Evolutionary conservation across 192 early-diverging fungal genomes (phyloP).

Genomic region (Neocallimastix lanati): DNA sequence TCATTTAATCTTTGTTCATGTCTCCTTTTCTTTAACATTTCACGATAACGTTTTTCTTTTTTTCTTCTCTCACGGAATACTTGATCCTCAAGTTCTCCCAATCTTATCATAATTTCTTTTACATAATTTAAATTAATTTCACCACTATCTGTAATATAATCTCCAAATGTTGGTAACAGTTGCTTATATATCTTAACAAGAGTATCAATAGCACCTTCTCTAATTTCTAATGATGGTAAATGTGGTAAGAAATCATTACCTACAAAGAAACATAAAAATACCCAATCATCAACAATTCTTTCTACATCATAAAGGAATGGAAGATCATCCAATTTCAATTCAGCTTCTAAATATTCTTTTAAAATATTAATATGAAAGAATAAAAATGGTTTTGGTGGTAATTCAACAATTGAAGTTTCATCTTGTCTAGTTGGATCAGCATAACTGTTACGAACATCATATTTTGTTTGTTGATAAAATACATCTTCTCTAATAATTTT

Average conservation of each 20-base stretch:
- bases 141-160: constrained; percentile 28
- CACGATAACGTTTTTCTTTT: constrained; percentile 13
- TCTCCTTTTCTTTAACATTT: constrained; percentile 14
- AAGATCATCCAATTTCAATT: not conserved
- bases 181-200: constrained; percentile 1
- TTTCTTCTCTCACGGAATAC: constrained; percentile 40
- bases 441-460: constrained; percentile 1
- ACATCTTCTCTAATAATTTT: constrained; percentile 4
- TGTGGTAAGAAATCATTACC: constrained; percentile 6
- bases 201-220: constrained; percentile 4
- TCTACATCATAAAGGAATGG: constrained; percentile 1
- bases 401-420: not conserved
- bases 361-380: constrained; percentile 78
- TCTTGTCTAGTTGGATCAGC: not conserved
- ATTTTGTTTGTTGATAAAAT: not conserved
- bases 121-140: constrained; percentile 50
- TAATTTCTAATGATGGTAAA: not conserved
- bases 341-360: constrained; percentile 19
- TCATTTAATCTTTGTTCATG: constrained; percentile 5
- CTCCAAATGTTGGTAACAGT: not conserved
- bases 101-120: constrained; percentile 59
- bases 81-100: constrained; percentile 64
- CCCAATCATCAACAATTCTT: constrained; percentile 5
- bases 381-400: constrained; percentile 55
- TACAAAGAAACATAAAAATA: constrained; percentile 7